These are phyloP conservation scores for Cystobasidium ongulense DNA, from an alignment of 768 basidiomycete genomes.

Conservation along the genomic window DNA sequence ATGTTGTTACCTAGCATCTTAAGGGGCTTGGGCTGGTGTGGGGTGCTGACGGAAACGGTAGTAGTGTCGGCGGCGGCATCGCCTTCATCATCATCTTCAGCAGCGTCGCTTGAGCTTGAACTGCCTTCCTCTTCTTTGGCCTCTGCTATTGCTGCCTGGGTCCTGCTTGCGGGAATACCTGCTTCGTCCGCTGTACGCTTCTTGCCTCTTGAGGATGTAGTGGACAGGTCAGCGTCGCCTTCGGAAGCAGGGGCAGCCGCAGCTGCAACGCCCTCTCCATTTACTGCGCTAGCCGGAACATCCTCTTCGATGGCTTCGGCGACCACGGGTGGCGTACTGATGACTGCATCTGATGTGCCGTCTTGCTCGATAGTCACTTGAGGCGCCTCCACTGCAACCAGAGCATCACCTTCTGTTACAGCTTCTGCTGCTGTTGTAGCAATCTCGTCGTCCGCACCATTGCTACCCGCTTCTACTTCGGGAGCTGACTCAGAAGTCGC, in stretches of 20 bases:
- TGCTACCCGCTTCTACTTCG: conserved; percentile 9
- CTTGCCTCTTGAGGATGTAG: conserved; percentile 43
- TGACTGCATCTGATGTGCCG: conserved; percentile 6
- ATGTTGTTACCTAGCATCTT: conserved; percentile 82
- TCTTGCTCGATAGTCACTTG: conserved; percentile 16
- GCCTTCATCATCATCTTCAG: conserved; percentile 44
- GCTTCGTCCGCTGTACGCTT: conserved; percentile 51
- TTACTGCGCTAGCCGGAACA: conserved; percentile 1
- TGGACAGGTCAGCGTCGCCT: conserved; percentile 10
- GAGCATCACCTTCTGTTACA: conserved; percentile 18
- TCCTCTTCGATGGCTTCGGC: conserved; percentile 22
- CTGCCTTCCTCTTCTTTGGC: conserved; percentile 35
- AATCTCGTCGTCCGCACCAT: neutral
- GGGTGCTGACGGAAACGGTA: conserved; percentile 44
- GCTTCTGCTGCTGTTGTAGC: conserved; percentile 20
- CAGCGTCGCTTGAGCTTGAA: conserved; percentile 44
- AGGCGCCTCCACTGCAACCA: neutral
- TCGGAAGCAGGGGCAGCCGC: neutral
- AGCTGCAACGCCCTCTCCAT: neutral
- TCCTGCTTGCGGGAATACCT: conserved; percentile 10
- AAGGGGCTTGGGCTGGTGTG: conserved; percentile 47
- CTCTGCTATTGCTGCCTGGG: conserved; percentile 14
- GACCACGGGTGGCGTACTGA: conserved; percentile 1
- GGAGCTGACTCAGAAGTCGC: neutral
- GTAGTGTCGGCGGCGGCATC: conserved; percentile 42